phyloP scores from a whole-genome alignment of 1,139 yeast genomes.

The Zhuliangozyma blackwelliae region DNA sequence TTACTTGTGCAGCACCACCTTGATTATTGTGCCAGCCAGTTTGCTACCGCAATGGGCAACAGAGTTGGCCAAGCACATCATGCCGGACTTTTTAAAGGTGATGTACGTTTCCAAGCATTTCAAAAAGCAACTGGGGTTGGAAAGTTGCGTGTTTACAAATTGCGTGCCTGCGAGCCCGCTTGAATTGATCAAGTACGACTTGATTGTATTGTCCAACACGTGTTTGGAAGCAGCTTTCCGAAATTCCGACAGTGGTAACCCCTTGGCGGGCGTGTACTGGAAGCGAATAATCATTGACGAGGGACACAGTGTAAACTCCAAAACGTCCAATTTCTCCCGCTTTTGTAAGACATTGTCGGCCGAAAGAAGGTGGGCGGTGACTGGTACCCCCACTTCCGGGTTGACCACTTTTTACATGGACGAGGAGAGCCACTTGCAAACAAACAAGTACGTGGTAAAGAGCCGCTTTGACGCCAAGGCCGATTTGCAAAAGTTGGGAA shows the following conservation, averaged over 20 bases:
- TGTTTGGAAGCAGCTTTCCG: slow-evolving; percentile 27
- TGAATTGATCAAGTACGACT: slow-evolving; percentile 41
- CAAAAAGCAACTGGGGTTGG: slow-evolving; percentile 13
- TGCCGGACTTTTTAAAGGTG: slow-evolving; percentile 29
- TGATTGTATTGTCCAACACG: slow-evolving; percentile 49
- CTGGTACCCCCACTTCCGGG: slow-evolving; percentile 75
- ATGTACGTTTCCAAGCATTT: slow-evolving; percentile 33
- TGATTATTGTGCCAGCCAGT: slow-evolving; percentile 64
- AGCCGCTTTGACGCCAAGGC: slow-evolving; percentile 35
- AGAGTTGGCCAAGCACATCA: slow-evolving; percentile 55
- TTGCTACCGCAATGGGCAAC: slow-evolving; percentile 61
- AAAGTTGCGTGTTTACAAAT: slow-evolving; percentile 16
- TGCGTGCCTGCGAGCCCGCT: slow-evolving; percentile 24
- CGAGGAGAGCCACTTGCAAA: slow-evolving; percentile 28
- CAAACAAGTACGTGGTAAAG: slow-evolving; percentile 35
- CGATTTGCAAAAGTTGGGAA: slow-evolving; percentile 53
- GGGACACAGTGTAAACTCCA: slow-evolving; percentile 61
- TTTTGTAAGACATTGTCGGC: slow-evolving; percentile 46
- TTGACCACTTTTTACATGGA: slow-evolving; percentile 56
- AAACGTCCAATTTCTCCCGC: slow-evolving; percentile 44
- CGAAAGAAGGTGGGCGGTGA: slow-evolving; percentile 69
- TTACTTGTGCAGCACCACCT: slow-evolving; percentile 48
- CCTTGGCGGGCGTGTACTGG: slow-evolving; percentile 51
- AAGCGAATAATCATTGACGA: slow-evolving; percentile 70
- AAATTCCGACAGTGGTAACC: slow-evolving; percentile 24